phyloP scores from a whole-genome alignment of 2,329 filamentous ascomycete genomes.

The Colletotrichum aenigma region DNA sequence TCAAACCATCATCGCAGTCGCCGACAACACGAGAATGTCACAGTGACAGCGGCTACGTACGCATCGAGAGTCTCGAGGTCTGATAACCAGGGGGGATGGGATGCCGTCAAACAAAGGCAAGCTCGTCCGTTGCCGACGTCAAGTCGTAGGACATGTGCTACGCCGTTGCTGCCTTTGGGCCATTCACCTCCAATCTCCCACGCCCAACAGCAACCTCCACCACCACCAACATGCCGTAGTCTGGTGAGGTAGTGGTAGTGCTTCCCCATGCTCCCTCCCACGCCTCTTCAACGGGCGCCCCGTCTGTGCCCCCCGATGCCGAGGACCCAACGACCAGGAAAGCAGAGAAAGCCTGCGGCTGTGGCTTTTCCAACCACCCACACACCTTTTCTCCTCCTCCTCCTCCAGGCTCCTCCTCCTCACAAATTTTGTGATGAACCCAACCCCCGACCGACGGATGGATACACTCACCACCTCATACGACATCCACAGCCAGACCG shows the following conservation, averaged over 20 bases:
- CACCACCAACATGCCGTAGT: background rate
- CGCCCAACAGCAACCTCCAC: background rate
- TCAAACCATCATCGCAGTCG: background rate
- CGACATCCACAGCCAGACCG: constrained; percentile 15
- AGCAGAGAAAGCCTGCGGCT: background rate
- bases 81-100: background rate
- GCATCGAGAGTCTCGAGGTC: background rate
- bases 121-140: background rate
- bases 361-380: background rate
- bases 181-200: background rate
- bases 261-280: background rate
- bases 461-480: background rate
- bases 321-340: constrained; percentile 2
- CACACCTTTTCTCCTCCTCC: background rate
- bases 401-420: background rate
- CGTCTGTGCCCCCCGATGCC: constrained; percentile 7
- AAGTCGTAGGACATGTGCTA: background rate
- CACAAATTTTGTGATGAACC: background rate
- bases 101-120: background rate
- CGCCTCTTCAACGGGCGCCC: constrained; percentile 9
- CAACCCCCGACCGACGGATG: background rate
- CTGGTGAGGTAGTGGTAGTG: background rate
- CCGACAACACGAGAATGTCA: constrained; percentile 11
- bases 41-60: background rate
- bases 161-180: background rate